Evolutionary conservation across 2,329 filamentous ascomycete species (phyloP), one percentile per base, ranked within the genome.

Genomic region (Aspergillus sp.): DNA sequence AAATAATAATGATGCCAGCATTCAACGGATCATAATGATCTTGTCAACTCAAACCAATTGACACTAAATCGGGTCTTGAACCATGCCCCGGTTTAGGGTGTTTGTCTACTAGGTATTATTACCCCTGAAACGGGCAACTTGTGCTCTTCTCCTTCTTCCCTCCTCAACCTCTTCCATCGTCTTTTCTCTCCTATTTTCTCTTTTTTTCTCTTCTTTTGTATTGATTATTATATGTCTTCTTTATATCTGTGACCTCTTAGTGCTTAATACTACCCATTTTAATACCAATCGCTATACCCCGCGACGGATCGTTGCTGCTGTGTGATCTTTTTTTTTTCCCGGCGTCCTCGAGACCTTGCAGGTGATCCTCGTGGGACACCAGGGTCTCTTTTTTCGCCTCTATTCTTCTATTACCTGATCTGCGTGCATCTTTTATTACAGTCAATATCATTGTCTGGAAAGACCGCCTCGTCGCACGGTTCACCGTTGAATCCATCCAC

Each of bases 331-430:
- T 51, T 27, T 27, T 25, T 25, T 27, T n/a, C n/a, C 5, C 25
- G 25, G 25, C 25, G 51, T 49, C 53, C 48, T 49, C 48, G 48
- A 30, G 25, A 10, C 25, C 53, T 54, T 50, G 52, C 50, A 54
- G 46, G 13, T 39, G 37, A 39, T 22, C 37, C 37, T 10, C 15
- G 37, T 39, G 33, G 37, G 37, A 20, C 37, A 39, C 37, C 37
- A 10, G 41, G 22, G 41, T 39, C 32, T 43, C 43, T 47, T 49
- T 46, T 45, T 49, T 43, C 46, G 48, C 49, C 27, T 43, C 32
- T 51, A 22, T 38, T 15, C 22, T 22, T 38, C n/a, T 30, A 30
- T 13, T 45, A 33, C 19, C 22, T 47, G 22, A 32, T 43, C 41
- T 43, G 35, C 43, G 43, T 44, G 41, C 47, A 23, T 44, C 17